These are phyloP conservation scores for Cucumis melo DNA, from an alignment of 306 rosid species.

Conservation along the genomic window DNA sequence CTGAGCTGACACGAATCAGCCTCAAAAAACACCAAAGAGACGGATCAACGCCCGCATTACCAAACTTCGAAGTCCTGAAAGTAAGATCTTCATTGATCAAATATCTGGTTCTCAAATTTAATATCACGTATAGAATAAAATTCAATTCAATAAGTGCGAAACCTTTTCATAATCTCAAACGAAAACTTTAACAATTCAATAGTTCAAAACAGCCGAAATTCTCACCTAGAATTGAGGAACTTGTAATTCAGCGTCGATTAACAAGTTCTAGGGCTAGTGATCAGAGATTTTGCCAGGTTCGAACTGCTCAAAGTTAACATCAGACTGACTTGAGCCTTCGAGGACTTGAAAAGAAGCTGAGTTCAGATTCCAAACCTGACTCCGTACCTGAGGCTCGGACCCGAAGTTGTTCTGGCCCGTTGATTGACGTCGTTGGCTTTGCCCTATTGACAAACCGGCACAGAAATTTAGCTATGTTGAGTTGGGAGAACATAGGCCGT, in stretches of 20 bases:
- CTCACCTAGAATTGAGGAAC: conserved; percentile 4
- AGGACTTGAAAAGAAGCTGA: conserved; percentile 23
- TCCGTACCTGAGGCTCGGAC: conserved; percentile 10
- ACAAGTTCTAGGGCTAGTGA: conserved; percentile 11
- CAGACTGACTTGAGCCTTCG: conserved; percentile 10
- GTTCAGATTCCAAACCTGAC: conserved; percentile 7
- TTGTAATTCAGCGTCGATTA: conserved; percentile 5
- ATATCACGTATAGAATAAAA: conserved; percentile 5
- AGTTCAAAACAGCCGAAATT: background rate
- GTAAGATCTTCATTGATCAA: conserved; percentile 24
- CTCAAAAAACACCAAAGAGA: conserved; percentile 21
- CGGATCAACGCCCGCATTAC: conserved; percentile 53
- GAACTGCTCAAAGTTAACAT: conserved; percentile 4
- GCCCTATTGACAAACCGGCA: background rate
- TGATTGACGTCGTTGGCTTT: background rate
- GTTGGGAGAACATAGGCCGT: background rate
- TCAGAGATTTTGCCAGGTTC: conserved; percentile 6
- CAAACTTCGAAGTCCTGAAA: conserved; percentile 14
- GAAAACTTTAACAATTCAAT: background rate
- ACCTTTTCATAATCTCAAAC: background rate
- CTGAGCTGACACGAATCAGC: conserved; percentile 23
- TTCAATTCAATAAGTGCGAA: background rate
- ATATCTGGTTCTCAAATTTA: conserved; percentile 13
- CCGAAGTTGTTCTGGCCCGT: background rate
- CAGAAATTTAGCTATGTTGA: background rate